Conservation (phyloP, 345 rosid species). For the Pseudoturritis turrita region DNA sequence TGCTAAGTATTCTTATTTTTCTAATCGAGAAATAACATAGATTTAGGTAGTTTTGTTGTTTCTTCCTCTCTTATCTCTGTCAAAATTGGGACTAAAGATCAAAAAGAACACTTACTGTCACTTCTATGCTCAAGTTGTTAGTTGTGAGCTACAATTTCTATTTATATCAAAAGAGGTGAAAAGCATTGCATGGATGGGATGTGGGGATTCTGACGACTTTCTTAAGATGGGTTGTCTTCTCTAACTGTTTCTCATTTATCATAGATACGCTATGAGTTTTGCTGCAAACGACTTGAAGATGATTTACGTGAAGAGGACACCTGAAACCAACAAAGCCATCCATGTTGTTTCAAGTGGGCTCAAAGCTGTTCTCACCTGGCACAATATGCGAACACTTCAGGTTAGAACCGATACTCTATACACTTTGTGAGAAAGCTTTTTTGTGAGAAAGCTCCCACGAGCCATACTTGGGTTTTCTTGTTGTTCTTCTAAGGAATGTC, state of each 20-base stretch:
- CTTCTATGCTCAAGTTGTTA: neutral
- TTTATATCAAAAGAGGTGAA: neutral
- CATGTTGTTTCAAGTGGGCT: slow-evolving; percentile 84
- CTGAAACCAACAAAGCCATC: slow-evolving; percentile 64
- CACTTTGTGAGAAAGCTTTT: no score
- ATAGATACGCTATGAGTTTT: slow-evolving; percentile 79
- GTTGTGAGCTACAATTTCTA: neutral
- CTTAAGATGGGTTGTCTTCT: neutral
- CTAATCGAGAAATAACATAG: neutral
- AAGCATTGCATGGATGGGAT: neutral
- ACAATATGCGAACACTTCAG: slow-evolving; percentile 94
- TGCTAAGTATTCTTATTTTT: neutral
- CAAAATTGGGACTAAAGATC: neutral
- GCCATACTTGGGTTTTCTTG: neutral
- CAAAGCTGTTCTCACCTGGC: slow-evolving; percentile 81
- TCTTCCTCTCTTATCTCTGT: neutral
- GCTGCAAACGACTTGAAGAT: slow-evolving; percentile 78
- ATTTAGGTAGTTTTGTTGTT: neutral
- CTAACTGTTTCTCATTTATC: neutral
- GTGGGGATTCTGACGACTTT: neutral
- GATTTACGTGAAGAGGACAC: slow-evolving; percentile 71
- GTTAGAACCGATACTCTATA: slow-evolving; percentile 32
- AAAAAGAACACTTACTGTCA: neutral
- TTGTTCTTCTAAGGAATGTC: slow-evolving; percentile 64
- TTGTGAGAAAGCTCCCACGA: neutral